These are phyloP conservation scores for Diaporthe velutina DNA, from an alignment of 2,329 filamentous ascomycete genomes.

Conservation along the genomic window DNA sequence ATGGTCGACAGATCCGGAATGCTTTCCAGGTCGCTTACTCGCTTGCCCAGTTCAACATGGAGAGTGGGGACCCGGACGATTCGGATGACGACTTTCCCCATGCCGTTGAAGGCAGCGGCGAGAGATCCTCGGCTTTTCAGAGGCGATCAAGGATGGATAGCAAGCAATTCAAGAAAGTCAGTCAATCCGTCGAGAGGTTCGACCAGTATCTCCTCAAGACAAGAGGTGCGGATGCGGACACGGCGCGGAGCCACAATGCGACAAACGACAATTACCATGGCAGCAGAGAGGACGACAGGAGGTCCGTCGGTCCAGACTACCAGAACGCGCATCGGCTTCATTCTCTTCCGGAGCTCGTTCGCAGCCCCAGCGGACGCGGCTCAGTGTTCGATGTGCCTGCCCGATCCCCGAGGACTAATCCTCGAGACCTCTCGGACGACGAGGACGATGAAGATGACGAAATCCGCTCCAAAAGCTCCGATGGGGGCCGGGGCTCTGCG, in stretches of 20 bases:
- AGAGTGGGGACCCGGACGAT: not conserved
- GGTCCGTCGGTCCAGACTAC: not conserved
- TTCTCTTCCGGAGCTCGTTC: not conserved
- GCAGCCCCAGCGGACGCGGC: not conserved
- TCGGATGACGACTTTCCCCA: not conserved
- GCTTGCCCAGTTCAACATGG: constrained; percentile 6
- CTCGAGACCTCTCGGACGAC: not conserved
- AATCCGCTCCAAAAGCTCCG: no score
- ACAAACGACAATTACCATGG: constrained; percentile 16
- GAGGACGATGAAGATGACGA: not conserved
- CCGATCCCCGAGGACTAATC: not conserved
- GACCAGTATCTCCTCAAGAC: constrained; percentile 29
- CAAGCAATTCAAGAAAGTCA: constrained; percentile 20
- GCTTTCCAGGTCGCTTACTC: constrained; percentile 37
- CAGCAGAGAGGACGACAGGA: not conserved
- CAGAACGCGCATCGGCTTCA: not conserved
- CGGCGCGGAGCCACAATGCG: not conserved
- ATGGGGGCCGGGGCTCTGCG: not conserved
- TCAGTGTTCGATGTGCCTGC: not conserved
- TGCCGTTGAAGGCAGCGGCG: not conserved
- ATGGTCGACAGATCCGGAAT: constrained; percentile 33
- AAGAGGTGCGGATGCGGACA: constrained; percentile 25
- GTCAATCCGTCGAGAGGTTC: constrained; percentile 26
- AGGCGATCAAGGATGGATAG: not conserved
- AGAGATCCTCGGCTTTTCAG: not conserved